A percentile compares a stretch with the other conserved stretches of the same genome.
These are phyloP conservation scores for Cyberlindnera euphorbiae DNA, from an alignment of 805 yeast species.

Conservation along the genomic window DNA sequence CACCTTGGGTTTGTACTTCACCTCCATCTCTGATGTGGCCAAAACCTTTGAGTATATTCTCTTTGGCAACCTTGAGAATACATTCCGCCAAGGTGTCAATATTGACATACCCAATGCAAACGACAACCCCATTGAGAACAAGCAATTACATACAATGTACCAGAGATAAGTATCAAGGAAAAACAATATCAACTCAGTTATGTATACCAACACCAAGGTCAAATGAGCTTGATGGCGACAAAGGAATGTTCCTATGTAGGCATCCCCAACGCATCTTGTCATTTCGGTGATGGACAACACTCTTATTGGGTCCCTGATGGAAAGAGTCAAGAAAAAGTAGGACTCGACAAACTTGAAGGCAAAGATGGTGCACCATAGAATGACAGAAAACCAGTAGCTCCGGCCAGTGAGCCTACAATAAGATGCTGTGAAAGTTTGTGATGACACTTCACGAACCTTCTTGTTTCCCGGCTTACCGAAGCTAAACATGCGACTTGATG, in stretches of 20 bases:
- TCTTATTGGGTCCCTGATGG: conserved; percentile 69
- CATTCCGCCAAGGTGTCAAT: conserved; percentile 86
- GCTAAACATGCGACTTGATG: conserved; percentile 51
- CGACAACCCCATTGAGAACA: conserved; percentile 66
- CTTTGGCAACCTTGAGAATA: conserved; percentile 69
- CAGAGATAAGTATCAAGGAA: conserved; percentile 81
- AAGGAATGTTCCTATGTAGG: conserved; percentile 43
- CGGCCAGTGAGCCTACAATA: conserved; percentile 50
- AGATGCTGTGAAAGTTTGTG: conserved; percentile 55
- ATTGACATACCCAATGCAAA: conserved; percentile 76
- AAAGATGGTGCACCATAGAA: conserved; percentile 65
- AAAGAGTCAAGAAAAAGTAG: conserved; percentile 70
- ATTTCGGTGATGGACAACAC: conserved; percentile 57
- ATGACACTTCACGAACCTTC: conserved; percentile 50
- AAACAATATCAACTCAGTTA: conserved; percentile 66
- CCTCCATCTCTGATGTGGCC: conserved; percentile 33
- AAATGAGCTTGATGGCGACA: conserved; percentile 57
- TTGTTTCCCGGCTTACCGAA: conserved; percentile 21
- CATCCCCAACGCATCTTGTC: conserved; percentile 62
- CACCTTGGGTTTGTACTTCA: conserved; percentile 42
- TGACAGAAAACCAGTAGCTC: conserved; percentile 55
- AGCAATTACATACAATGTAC: conserved; percentile 78
- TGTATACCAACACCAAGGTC: conserved; percentile 45
- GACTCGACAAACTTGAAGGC: conserved; percentile 69
- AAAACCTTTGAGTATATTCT: conserved; percentile 70